Percentiles rank a stretch among this genome's conserved stretches.
Evolutionary conservation across 2,329 filamentous ascomycete species (phyloP).

Genomic region (Aureobasidium uvarum): DNA sequence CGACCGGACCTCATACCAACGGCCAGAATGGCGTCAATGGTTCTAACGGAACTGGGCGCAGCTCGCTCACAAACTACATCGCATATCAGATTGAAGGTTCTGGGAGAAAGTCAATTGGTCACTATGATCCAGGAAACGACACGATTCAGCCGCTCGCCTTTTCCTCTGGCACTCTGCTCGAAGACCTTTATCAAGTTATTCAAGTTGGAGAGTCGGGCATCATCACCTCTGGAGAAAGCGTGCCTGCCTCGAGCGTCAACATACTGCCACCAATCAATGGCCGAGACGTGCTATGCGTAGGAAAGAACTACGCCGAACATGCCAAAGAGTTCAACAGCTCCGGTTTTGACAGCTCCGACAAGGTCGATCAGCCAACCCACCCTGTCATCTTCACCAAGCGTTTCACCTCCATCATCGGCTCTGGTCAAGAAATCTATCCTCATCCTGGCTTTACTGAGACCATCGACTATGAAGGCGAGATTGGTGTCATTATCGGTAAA

Average conservation of each 20-base stretch:
- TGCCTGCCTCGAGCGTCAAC: conserved; percentile 42
- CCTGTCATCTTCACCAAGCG: conserved; percentile 59
- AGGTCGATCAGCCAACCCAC: conserved; percentile 52
- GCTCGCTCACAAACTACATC: conserved; percentile 41
- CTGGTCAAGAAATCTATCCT: conserved; percentile 49
- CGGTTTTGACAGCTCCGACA: conserved; percentile 57
- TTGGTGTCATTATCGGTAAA: conserved; percentile 57
- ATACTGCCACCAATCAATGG: conserved; percentile 50
- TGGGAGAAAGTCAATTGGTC: conserved; percentile 42
- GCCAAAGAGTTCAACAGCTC: conserved; percentile 58
- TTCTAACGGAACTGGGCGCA: not conserved
- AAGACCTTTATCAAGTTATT: conserved; percentile 54
- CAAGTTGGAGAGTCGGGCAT: conserved; percentile 46
- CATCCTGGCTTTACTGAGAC: conserved; percentile 52
- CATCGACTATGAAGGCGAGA: conserved; percentile 57
- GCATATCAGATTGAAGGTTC: conserved; percentile 36
- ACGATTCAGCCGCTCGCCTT: conserved; percentile 49
- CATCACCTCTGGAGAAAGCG: conserved; percentile 37
- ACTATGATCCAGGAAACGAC: conserved; percentile 41
- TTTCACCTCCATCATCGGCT: conserved; percentile 53
- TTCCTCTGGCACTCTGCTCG: conserved; percentile 48
- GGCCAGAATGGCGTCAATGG: not conserved
- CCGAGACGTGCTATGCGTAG: conserved; percentile 56
- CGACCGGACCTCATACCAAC: not conserved
- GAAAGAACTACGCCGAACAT: conserved; percentile 59